Base-by-base conservation (phyloP, 768 basidiomycete genomes). In the Boletus edulis region DNA sequence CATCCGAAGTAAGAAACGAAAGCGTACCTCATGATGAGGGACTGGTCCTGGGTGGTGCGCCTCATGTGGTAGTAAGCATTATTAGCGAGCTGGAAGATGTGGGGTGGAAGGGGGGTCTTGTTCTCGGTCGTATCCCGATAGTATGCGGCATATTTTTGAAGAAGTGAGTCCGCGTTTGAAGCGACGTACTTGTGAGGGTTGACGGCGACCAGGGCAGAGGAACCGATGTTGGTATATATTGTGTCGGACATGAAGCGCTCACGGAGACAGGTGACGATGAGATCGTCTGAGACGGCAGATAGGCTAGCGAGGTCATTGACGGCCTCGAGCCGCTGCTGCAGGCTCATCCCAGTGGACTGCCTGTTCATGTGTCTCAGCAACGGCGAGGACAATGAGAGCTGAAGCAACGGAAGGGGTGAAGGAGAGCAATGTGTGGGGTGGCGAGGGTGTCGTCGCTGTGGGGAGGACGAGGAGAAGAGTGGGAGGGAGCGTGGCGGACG, bases 51-150 rank as follows among this genome's bases (percentile, higher is more conserved):
- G 1, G 84, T 81, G 0, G 96, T 99, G 62, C 96, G 78, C 47
- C 86, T 79, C 94, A 98, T 96, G 72, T 98, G 93, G 70, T 94
- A 98, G 73, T 95, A 98, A 5, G 92, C 86, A 73, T 91, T 89
- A 63, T 93, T 87, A 6, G 93, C 91, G 46, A 93, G 78, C 65
- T 94, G 88, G 69, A 97, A 98, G 41, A 98, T 85, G 65, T 99
- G 96, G 2, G 96, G 96, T 34, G 86, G 81, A 3, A 86, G 76
- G 10, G 72, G 69, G 48, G 78, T 76, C 70, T 82, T 86, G 62
- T 82, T 80, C 47, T 81, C 79, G 11, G 79, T 74, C 6, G 89
- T 86, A 63, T 91, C 85, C 41, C 91, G 81, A 67, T 94, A 93
- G 64, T 95, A 87, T 18, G 86, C 78, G 4, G 91, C 87, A 67